phyloP scores from a whole-genome alignment of 2,329 filamentous ascomycete genomes.

The Penicillium italicum region DNA sequence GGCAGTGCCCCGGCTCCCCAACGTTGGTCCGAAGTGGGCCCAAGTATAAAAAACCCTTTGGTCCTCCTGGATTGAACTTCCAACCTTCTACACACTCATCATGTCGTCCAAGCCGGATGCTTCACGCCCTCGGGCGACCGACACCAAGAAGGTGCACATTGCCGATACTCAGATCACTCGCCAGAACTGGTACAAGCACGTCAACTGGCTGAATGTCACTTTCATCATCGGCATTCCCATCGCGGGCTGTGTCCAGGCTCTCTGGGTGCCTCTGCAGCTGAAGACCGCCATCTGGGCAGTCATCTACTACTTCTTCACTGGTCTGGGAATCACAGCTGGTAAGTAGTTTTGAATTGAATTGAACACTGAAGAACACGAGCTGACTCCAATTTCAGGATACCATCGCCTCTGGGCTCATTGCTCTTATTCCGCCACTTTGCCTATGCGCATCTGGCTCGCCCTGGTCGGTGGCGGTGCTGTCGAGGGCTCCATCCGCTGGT shows the following conservation, averaged over 20 bases:
- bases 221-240: conserved; percentile 77
- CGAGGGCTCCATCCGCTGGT: conserved; percentile 84
- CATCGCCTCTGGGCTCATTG: conserved; percentile 84
- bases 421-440: conserved; percentile 72
- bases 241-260: conserved; percentile 66
- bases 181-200: conserved; percentile 84
- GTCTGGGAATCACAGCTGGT: conserved; percentile 76
- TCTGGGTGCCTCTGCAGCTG: conserved; percentile 71
- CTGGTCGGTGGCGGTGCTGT: conserved; percentile 78
- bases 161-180: conserved; percentile 75
- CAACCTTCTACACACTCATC: conserved; percentile 18
- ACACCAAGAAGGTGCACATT: conserved; percentile 75
- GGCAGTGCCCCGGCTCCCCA: conserved; percentile 19
- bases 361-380: not conserved
- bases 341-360: conserved; percentile 30
- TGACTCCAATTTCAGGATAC: conserved; percentile 52
- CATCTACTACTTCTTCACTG: conserved; percentile 77
- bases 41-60: conserved; percentile 22
- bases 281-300: conserved; percentile 72
- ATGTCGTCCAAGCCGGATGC: conserved; percentile 39
- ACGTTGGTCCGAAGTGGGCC: conserved; percentile 26
- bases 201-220: conserved; percentile 87
- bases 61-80: conserved; percentile 9
- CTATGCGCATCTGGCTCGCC: conserved; percentile 77
- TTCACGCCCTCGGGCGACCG: conserved; percentile 32